A percentile compares a stretch with the other conserved stretches of the same genome.
These are phyloP conservation scores for Alternaria triticimaculans DNA, from an alignment of 2,329 filamentous ascomycete genomes.

Conservation along the genomic window DNA sequence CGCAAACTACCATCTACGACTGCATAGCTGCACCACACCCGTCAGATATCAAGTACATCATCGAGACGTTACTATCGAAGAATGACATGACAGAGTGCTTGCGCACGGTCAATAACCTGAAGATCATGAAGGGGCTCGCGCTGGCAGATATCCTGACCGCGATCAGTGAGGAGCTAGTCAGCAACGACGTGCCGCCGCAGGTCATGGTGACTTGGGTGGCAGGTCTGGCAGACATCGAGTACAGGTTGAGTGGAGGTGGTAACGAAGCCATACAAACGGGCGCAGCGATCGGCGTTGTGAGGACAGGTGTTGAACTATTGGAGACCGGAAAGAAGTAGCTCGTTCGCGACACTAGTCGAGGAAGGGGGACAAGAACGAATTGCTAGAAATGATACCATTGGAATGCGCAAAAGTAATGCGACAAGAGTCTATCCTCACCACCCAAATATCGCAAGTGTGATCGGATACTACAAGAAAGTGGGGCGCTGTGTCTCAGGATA, in stretches of 20 bases:
- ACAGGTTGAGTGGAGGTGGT: slow-evolving; percentile 84
- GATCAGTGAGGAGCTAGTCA: slow-evolving; percentile 79
- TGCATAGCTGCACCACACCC: slow-evolving; percentile 96
- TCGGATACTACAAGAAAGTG: neutral
- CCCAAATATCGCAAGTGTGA: neutral
- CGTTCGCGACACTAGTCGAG: neutral
- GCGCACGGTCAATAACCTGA: slow-evolving; percentile 85
- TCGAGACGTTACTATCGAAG: slow-evolving; percentile 81
- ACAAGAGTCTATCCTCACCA: neutral
- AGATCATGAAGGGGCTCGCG: slow-evolving; percentile 83
- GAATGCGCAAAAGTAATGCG: neutral
- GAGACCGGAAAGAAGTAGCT: slow-evolving; percentile 37
- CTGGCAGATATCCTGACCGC: slow-evolving; percentile 92
- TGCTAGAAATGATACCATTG: slow-evolving; percentile 15
- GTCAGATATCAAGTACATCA: slow-evolving; percentile 82
- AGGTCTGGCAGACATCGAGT: slow-evolving; percentile 90
- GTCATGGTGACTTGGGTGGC: slow-evolving; percentile 92
- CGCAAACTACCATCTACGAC: slow-evolving; percentile 90
- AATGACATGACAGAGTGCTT: slow-evolving; percentile 89
- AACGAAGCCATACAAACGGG: slow-evolving; percentile 91
- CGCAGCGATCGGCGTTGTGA: slow-evolving; percentile 86
- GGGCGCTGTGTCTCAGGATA: slow-evolving; percentile 9
- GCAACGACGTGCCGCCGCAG: slow-evolving; percentile 82
- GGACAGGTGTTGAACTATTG: slow-evolving; percentile 79
- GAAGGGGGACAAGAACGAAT: neutral